These are phyloP conservation scores for Populus nigra DNA, from an alignment of 345 rosid genomes.

Conservation along the genomic window DNA sequence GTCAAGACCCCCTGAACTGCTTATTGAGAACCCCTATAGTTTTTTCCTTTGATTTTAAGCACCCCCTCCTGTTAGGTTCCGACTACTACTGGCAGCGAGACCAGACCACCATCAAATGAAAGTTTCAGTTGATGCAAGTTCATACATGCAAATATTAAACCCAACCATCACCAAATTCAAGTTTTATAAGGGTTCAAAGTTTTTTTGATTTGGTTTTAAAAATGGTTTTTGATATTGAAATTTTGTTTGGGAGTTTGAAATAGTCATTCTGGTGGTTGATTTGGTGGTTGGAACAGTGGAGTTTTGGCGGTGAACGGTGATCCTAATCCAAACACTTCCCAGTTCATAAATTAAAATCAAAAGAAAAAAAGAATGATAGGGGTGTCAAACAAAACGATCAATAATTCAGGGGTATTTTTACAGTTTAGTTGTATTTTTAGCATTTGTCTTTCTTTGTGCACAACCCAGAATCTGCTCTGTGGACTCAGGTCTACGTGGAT, in stretches of 20 bases:
- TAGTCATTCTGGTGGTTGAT: not conserved
- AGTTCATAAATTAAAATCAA: not conserved
- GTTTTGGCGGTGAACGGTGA: not conserved
- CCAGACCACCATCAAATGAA: not conserved
- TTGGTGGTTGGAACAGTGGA: not conserved
- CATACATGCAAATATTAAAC: not conserved
- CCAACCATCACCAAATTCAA: not conserved
- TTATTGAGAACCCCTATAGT: no score
- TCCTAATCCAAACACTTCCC: not conserved
- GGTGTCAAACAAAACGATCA: no score
- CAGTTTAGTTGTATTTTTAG: not conserved
- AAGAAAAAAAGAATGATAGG: not conserved
- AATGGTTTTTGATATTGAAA: not conserved
- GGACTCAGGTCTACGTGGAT: not conserved
- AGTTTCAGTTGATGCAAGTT: not conserved
- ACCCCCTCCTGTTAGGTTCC: not conserved
- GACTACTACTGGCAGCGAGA: not conserved
- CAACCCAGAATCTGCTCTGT: not conserved
- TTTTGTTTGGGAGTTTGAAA: not conserved
- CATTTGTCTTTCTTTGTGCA: not conserved
- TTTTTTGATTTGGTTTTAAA: not conserved
- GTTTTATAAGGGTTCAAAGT: not conserved
- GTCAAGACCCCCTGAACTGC: not conserved
- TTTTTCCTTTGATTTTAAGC: no score
- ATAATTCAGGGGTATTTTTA: not conserved